A percentile compares a stretch with the other conserved stretches of the same genome.
phyloP scores from a whole-genome alignment of 768 basidiomycete genomes.

The Neoboletus brunneissimus region DNA sequence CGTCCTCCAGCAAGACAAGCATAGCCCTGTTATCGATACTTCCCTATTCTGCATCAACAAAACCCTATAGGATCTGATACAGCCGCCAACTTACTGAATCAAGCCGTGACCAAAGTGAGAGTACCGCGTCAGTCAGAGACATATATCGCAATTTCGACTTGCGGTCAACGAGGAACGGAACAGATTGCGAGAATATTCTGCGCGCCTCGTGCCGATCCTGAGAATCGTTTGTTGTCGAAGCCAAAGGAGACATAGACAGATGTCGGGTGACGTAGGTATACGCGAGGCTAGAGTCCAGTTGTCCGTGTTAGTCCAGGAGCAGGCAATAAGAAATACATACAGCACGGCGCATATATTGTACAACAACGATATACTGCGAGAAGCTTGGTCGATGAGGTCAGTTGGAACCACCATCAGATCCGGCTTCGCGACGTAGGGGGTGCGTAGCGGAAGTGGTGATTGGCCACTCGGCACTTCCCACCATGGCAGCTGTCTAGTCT shows the following conservation, averaged over 20 bases:
- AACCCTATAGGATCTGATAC: background rate
- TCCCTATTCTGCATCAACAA: constrained; percentile 28
- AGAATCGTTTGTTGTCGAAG: constrained; percentile 37
- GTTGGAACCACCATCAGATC: constrained; percentile 45
- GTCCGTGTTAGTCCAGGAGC: background rate
- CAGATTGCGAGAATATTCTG: constrained; percentile 46
- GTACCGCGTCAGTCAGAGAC: constrained; percentile 50
- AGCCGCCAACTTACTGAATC: constrained; percentile 31
- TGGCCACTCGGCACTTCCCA: constrained; percentile 48
- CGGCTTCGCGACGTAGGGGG: constrained; percentile 40
- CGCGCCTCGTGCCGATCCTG: constrained; percentile 48
- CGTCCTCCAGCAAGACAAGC: constrained; percentile 54
- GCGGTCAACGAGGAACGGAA: constrained; percentile 64
- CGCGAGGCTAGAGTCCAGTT: constrained; percentile 47
- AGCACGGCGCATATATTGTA: constrained; percentile 69
- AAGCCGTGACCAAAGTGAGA: constrained; percentile 65
- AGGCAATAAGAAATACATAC: constrained; percentile 41
- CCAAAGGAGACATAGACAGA: constrained; percentile 58
- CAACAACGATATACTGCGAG: constrained; percentile 43
- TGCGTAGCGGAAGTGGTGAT: background rate
- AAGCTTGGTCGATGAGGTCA: constrained; percentile 40
- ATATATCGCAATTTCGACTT: constrained; percentile 54
- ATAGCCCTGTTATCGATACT: constrained; percentile 42
- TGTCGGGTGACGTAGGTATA: constrained; percentile 68
- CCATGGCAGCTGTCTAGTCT: constrained; percentile 62